phyloP scores from a whole-genome alignment of 2,329 filamentous ascomycete genomes.

The Penicillium sp. region DNA sequence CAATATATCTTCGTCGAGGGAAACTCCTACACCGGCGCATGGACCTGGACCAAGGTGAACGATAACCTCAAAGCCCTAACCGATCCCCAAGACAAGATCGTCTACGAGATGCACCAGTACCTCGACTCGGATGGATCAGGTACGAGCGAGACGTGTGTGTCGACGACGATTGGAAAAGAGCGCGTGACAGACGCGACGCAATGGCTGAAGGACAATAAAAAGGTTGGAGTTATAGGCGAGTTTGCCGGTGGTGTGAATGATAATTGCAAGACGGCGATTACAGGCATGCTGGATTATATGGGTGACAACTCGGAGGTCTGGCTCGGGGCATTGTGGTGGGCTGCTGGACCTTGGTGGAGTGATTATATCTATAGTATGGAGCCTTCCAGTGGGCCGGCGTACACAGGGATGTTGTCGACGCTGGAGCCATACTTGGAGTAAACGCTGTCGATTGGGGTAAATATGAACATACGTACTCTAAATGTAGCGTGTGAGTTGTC shows the following conservation, averaged over 20 bases:
- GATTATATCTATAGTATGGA: conserved; percentile 52
- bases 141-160: conserved; percentile 52
- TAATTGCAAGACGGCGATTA: conserved; percentile 50
- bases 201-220: conserved; percentile 55
- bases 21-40: conserved; percentile 48
- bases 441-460: not conserved
- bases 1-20: conserved; percentile 61
- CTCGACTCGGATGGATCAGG: conserved; percentile 57
- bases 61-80: conserved; percentile 49
- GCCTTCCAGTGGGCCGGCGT: conserved; percentile 47
- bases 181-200: conserved; percentile 50
- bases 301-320: conserved; percentile 52
- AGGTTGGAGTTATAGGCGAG: conserved; percentile 55
- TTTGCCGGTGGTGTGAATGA: conserved; percentile 54
- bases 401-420: conserved; percentile 32
- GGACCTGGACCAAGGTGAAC: conserved; percentile 49
- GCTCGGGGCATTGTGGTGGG: conserved; percentile 56
- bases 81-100: conserved; percentile 53
- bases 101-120: conserved; percentile 64
- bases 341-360: conserved; percentile 54
- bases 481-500: not conserved
- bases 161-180: conserved; percentile 53
- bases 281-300: conserved; percentile 51
- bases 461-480: not conserved
- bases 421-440: conserved; percentile 24